Conservation (phyloP, 306 rosid species). For the Corylus avellana region DNA sequence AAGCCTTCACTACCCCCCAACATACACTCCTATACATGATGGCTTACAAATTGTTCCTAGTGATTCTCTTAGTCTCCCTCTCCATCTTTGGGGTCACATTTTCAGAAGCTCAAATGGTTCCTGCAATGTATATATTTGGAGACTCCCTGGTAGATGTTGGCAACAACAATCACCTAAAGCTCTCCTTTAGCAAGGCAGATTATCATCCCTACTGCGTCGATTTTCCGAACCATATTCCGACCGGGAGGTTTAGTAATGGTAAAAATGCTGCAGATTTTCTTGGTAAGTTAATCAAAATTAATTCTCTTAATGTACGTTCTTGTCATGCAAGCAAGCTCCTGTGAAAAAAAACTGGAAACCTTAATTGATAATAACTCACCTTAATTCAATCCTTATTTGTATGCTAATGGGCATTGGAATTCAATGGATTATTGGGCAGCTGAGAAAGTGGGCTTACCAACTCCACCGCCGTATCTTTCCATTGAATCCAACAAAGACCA, state of each 20-base stretch:
- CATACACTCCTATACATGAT: background rate
- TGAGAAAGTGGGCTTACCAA: constrained; percentile 64
- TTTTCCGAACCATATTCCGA: constrained; percentile 55
- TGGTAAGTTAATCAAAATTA: constrained; percentile 32
- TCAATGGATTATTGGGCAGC: constrained; percentile 35
- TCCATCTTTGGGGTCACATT: too few relatives aligned
- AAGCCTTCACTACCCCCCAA: background rate
- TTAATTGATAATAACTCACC: too few relatives aligned
- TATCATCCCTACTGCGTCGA: constrained; percentile 67
- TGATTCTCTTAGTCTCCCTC: background rate
- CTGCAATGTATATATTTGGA: constrained; percentile 43
- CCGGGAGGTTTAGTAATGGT: constrained; percentile 75
- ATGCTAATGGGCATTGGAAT: background rate
- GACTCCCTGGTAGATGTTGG: constrained; percentile 52
- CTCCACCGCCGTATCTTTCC: constrained; percentile 69
- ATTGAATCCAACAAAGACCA: constrained; percentile 31
- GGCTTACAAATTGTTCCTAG: background rate
- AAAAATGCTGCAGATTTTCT: constrained; percentile 75
- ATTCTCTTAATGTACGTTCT: background rate
- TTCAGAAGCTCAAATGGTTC: constrained; percentile 25
- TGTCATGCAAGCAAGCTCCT: background rate
- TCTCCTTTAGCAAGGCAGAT: constrained; percentile 46
- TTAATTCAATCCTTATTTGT: too few relatives aligned
- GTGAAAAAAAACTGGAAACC: too few relatives aligned
- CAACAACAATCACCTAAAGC: constrained; percentile 41